These are phyloP conservation scores for Stentor coeruleus DNA, from an alignment of 73 alveolate species.

Conservation along the genomic window DNA sequence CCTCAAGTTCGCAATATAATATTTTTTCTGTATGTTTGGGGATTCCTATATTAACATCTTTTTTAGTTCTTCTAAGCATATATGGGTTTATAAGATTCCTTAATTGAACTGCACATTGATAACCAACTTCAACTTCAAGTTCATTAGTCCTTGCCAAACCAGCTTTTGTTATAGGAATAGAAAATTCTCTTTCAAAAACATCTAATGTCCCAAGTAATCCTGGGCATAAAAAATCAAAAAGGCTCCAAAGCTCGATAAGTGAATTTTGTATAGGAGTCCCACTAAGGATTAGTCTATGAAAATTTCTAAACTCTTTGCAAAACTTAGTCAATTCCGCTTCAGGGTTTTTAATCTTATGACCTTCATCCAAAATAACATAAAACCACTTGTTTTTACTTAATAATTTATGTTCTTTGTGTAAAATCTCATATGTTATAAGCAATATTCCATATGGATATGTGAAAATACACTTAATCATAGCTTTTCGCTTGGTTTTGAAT, in stretches of 20 bases:
- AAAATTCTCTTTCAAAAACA: conserved; percentile 52
- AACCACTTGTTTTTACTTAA: conserved; percentile 57
- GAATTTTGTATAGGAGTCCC: conserved; percentile 99
- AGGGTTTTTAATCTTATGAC: conserved; percentile 93
- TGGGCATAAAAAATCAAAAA: conserved; percentile 97
- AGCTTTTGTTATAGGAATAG: conserved; percentile 50
- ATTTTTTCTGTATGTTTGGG: conserved; percentile 90
- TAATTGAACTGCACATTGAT: conserved; percentile 73
- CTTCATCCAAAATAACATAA: conserved; percentile 94
- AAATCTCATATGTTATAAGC: neutral
- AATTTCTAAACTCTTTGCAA: conserved; percentile 69
- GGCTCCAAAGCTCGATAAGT: conserved; percentile 98
- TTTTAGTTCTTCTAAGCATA: conserved; percentile 93
- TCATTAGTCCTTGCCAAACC: conserved; percentile 67
- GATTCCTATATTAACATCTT: conserved; percentile 85
- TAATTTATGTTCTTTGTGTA: conserved; percentile 22
- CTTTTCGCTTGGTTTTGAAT: conserved; percentile 68
- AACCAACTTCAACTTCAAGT: conserved; percentile 74
- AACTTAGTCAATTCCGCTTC: conserved; percentile 76
- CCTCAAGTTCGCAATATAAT: conserved; percentile 70
- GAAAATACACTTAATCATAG: conserved; percentile 48
- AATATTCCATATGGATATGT: conserved; percentile 17
- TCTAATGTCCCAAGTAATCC: conserved; percentile 97
- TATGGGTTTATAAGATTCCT: conserved; percentile 89
- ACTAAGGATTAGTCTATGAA: conserved; percentile 88